These are phyloP conservation scores for Gossypium thurberi DNA, from an alignment of 345 rosid species.

Conservation along the genomic window DNA sequence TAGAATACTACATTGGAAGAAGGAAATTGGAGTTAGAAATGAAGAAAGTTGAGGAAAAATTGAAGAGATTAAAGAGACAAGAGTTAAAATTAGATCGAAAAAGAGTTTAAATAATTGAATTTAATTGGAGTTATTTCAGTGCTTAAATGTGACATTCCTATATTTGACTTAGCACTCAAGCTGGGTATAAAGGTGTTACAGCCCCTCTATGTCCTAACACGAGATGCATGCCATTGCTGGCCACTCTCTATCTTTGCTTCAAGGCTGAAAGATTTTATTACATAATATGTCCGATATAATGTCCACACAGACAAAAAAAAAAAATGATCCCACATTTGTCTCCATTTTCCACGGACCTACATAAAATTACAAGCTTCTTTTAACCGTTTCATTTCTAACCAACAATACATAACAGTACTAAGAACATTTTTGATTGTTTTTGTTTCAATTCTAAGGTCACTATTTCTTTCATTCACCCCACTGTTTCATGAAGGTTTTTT, in stretches of 20 bases:
- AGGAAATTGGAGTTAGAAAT: too few relatives aligned
- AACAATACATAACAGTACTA: neutral
- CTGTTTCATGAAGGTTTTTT: neutral
- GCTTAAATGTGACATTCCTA: too few relatives aligned
- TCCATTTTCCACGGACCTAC: neutral
- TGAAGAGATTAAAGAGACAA: too few relatives aligned
- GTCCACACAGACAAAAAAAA: neutral
- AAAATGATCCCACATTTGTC: constrained; percentile 1
- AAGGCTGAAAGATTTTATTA: neutral
- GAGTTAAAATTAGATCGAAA: too few relatives aligned
- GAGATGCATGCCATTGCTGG: neutral
- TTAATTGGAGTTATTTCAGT: too few relatives aligned
- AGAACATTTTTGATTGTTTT: neutral
- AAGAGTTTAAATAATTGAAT: too few relatives aligned
- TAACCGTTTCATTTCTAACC: neutral
- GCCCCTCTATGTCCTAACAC: neutral
- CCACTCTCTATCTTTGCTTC: neutral
- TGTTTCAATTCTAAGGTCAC: neutral
- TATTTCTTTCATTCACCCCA: neutral
- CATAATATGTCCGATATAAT: neutral
- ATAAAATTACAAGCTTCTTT: neutral
- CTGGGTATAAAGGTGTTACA: too few relatives aligned
- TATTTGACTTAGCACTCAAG: too few relatives aligned
- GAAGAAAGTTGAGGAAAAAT: too few relatives aligned
- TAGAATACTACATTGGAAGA: too few relatives aligned